Evolutionary conservation across 768 basidiomycete genomes (phyloP), one percentile per base, ranked within the genome.

Genomic region (Kwoniella mangroviensis): DNA sequence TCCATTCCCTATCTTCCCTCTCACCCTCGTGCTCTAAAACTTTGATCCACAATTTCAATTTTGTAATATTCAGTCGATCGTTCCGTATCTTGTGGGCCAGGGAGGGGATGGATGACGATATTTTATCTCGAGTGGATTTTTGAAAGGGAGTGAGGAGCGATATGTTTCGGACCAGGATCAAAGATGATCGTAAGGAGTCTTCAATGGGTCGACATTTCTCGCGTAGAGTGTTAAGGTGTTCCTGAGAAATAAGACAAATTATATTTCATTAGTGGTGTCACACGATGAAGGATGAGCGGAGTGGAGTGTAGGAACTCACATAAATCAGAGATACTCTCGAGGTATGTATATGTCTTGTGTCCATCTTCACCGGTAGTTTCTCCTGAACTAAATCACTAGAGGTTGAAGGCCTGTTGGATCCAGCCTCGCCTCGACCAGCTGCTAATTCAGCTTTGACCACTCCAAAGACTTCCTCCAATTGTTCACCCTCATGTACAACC

Each of bases 71-170:
- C 62, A 96, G 84, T 57, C 93, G 88, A 58, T 89, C 84, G 71
- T 86, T 85, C 75, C 87, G 88, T 59, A 98, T 84, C 51, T 88
- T 87, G 77, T 87, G 89, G 9, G 90, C 88, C 13, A 90, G 84
- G 19, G 83, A 84, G 73, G 89, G 88, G 19, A 94, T 84, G 2
- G 89, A 86, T 24, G 84, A 75, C 24, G 87, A 84, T 28, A 99
- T 86, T 55, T 90, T 88, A 71, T 93, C 91, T 57, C 94, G 88
- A 3, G 94, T 94, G 10, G 89, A 85, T 58, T 88, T 88, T 77
- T 90, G 92, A 82, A 98, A 95, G 3, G 97, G 95, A 17, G 92
- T 91, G 49, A 98, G 86, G 53, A 91, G 88, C 1, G 90, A 90
- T 22, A 98, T 86, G 76, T 95, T 96, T 52, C 91, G 90, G 22